These are phyloP conservation scores for Isatis tinctoria DNA, from an alignment of 345 rosid genomes.

Conservation along the genomic window DNA sequence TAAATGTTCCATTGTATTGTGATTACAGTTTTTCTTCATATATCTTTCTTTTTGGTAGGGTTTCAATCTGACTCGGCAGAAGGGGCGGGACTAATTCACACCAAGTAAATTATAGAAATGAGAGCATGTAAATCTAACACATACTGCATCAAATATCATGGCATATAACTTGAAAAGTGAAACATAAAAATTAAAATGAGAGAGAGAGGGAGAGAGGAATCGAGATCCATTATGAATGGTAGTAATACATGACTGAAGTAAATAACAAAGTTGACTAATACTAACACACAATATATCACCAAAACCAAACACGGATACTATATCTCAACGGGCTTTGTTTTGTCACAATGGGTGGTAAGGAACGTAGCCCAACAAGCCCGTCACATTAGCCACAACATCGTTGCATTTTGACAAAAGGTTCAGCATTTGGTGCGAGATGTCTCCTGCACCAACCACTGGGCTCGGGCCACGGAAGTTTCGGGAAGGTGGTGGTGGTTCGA, in stretches of 20 bases:
- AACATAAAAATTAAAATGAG: background rate
- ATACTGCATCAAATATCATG: background rate
- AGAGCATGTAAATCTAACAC: background rate
- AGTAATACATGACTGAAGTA: background rate
- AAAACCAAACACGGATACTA: slow-evolving; percentile 12
- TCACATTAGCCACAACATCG: slow-evolving; percentile 73
- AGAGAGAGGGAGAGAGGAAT: background rate
- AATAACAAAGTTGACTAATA: background rate
- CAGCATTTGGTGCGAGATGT: slow-evolving; percentile 95
- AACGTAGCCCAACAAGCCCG: slow-evolving; percentile 79
- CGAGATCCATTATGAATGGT: background rate
- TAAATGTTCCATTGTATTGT: no score
- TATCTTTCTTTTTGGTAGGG: background rate
- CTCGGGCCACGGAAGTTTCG: slow-evolving; percentile 20
- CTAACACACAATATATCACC: slow-evolving; percentile 19
- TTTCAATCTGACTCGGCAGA: background rate
- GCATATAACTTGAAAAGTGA: background rate
- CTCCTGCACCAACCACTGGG: slow-evolving; percentile 34
- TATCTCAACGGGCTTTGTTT: slow-evolving; percentile 24
- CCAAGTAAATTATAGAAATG: background rate
- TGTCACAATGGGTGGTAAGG: slow-evolving; percentile 92
- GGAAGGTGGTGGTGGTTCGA: slow-evolving; percentile 27
- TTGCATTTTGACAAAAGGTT: slow-evolving; percentile 89
- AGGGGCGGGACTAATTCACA: background rate
- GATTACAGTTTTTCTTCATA: no score